Evolutionary conservation across 495 filamentous ascomycete genomes (phyloP), one percentile per base, ranked within the genome.

Genomic region (Tuber magnatum): DNA sequence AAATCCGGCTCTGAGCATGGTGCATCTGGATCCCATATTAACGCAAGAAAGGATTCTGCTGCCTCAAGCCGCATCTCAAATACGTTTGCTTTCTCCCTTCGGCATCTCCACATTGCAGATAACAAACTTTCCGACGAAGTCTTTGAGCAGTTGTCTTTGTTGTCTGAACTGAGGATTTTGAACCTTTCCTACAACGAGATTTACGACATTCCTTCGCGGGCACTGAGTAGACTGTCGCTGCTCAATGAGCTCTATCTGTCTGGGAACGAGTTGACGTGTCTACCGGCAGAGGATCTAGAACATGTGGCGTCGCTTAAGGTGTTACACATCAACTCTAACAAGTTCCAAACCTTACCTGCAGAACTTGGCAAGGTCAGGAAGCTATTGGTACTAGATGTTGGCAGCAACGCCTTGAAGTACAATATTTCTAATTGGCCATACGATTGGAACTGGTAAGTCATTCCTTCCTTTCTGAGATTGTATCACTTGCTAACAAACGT

Each of bases 381-480:
- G 84, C 88, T 97, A 40, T 87, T 94, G 14, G 91, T 97, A 38
- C 86, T 99, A 56, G 95, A 99, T 84, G 94, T 95, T 77, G 94
- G 94, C 72, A 97, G 92, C 86, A 99, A 99, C 80, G 88, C 87
- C n/a, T 87, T 99, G 69, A 99, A 97, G 83, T 99, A 99, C 86
- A 99, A 99, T 82, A 94, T 99, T 46, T 95, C 94, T 40, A 99
- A 99, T 81, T 97, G 96, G 88, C 95, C 96, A 1, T 99, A 99
- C 81, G 95, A 99, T 82, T 99, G 95, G 95, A 99, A 99, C 80
- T 99, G 95, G 95, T 82, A 56, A 77, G 78, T 69, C 35, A 68
- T 16, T n/a, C 28, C n/a, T 56, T 71, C 35, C n/a, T 72, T 48
- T 22, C 12, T 35, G 24, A 20, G 10, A 77, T 41, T 35, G 24